A percentile compares a stretch with the other conserved stretches of the same genome.
phyloP scores from a whole-genome alignment of 768 basidiomycete genomes.

The Psilocybe cyanescens region DNA sequence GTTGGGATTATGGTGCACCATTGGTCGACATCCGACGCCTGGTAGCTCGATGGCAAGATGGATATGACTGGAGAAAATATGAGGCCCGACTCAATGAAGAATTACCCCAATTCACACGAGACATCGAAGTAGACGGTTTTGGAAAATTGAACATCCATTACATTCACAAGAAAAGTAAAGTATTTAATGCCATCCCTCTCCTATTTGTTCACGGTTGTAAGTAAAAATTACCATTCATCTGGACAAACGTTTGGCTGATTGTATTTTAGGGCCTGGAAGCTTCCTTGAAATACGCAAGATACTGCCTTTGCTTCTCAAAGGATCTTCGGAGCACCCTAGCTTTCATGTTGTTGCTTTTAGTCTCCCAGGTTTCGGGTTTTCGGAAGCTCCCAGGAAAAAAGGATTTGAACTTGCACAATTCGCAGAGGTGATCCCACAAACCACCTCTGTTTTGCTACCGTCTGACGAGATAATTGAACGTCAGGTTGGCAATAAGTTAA shows the following conservation, averaged over 20 bases:
- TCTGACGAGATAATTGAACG: slow-evolving; percentile 37
- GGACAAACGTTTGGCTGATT: slow-evolving; percentile 3
- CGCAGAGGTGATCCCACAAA: slow-evolving; percentile 44
- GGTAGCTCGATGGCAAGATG: slow-evolving; percentile 50
- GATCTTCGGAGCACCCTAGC: slow-evolving; percentile 47
- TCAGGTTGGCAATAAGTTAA: slow-evolving; percentile 44
- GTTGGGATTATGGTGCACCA: slow-evolving; percentile 59
- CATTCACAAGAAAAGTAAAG: slow-evolving; percentile 53
- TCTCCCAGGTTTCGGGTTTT: slow-evolving; percentile 67
- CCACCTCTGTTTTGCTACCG: slow-evolving; percentile 55
- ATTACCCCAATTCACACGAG: slow-evolving; percentile 59
- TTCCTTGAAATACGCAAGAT: slow-evolving; percentile 62
- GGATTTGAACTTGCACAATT: slow-evolving; percentile 56
- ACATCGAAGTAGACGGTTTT: slow-evolving; percentile 51
- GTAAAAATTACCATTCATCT: slow-evolving; percentile 7
- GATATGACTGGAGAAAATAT: slow-evolving; percentile 59
- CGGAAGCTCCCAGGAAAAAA: slow-evolving; percentile 54
- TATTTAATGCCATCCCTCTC: slow-evolving; percentile 54
- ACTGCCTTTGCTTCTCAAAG: slow-evolving; percentile 51
- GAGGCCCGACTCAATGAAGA: slow-evolving; percentile 54
- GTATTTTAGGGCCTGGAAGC: slow-evolving; percentile 59
- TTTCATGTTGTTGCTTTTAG: slow-evolving; percentile 68
- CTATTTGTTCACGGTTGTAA: slow-evolving; percentile 65
- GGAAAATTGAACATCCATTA: slow-evolving; percentile 56
- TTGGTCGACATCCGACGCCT: slow-evolving; percentile 53